These are phyloP conservation scores for Talaromyces marneffei DNA, from an alignment of 2,329 filamentous ascomycete species.

Conservation along the genomic window DNA sequence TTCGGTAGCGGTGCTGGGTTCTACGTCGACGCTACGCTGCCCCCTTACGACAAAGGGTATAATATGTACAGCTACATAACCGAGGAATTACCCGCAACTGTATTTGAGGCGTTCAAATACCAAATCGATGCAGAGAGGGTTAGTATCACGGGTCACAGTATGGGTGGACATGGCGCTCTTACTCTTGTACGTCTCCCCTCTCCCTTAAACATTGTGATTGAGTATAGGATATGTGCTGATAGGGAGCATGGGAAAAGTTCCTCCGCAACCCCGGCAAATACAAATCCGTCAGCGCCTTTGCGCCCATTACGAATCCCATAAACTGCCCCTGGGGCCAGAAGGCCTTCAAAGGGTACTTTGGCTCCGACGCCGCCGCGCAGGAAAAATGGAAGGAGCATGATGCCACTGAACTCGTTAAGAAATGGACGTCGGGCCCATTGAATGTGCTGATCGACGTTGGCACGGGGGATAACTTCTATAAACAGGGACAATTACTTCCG, in stretches of 20 bases:
- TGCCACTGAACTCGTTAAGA: conserved; percentile 79
- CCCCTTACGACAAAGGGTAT: conserved; percentile 72
- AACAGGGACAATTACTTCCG: conserved; percentile 82
- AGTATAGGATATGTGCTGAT: neutral
- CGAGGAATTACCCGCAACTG: conserved; percentile 71
- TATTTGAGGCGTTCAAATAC: conserved; percentile 66
- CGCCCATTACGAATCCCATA: conserved; percentile 80
- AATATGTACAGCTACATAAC: conserved; percentile 93
- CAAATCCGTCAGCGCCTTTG: conserved; percentile 81
- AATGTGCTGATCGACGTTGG: conserved; percentile 87
- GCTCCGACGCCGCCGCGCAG: conserved; percentile 59
- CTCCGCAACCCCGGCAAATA: conserved; percentile 87
- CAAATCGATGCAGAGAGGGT: conserved; percentile 63
- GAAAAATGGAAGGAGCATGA: conserved; percentile 84
- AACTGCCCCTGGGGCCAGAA: conserved; percentile 93
- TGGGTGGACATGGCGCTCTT: conserved; percentile 94
- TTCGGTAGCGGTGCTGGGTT: conserved; percentile 91
- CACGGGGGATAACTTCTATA: conserved; percentile 94
- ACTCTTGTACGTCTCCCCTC: conserved; percentile 54
- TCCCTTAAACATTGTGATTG: neutral
- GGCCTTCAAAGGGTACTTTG: conserved; percentile 87
- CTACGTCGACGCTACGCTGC: conserved; percentile 78
- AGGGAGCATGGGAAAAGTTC: conserved; percentile 48
- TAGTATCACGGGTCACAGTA: conserved; percentile 87
- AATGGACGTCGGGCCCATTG: conserved; percentile 65